Evolutionary conservation across 345 rosid species (phyloP).

Genomic region (Angophora floribunda): DNA sequence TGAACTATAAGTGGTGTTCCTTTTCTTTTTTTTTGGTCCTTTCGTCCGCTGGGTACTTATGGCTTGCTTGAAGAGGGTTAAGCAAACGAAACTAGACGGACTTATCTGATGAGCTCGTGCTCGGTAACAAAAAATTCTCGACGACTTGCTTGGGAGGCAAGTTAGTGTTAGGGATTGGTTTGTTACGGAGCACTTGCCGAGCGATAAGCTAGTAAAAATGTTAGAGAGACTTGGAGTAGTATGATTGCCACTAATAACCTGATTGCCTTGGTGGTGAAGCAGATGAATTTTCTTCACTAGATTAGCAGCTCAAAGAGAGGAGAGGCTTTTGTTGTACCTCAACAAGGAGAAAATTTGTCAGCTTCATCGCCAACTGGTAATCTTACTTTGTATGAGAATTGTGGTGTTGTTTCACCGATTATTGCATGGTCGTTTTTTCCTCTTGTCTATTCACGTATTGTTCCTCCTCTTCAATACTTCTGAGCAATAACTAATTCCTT

Average conservation of each 20-base stretch:
- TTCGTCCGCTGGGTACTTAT: not conserved
- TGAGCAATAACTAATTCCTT: not conserved
- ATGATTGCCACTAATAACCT: conserved; percentile 1
- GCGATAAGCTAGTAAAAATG: conserved; percentile 2
- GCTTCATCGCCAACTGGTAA: conserved; percentile 43
- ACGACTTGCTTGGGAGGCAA: not conserved
- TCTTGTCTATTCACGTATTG: not conserved
- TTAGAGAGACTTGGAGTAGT: not conserved
- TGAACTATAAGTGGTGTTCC: not conserved
- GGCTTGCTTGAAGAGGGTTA: not conserved
- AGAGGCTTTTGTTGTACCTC: not conserved
- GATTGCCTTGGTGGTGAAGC: conserved; percentile 38
- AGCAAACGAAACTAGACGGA: not conserved
- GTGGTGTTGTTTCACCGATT: not conserved
- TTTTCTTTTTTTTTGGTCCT: not conserved
- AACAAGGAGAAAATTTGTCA: conserved; percentile 45
- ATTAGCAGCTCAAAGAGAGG: not conserved
- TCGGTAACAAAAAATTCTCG: conserved; percentile 64
- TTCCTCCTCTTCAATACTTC: not conserved
- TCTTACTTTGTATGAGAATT: not conserved
- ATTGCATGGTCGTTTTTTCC: not conserved
- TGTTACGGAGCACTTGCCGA: conserved; percentile 58
- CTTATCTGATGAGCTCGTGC: conserved; percentile 41
- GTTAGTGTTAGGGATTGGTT: conserved; percentile 35
- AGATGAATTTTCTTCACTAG: conserved; percentile 51